These are phyloP conservation scores for Gossypium turneri DNA, from an alignment of 345 rosid genomes.

Conservation along the genomic window DNA sequence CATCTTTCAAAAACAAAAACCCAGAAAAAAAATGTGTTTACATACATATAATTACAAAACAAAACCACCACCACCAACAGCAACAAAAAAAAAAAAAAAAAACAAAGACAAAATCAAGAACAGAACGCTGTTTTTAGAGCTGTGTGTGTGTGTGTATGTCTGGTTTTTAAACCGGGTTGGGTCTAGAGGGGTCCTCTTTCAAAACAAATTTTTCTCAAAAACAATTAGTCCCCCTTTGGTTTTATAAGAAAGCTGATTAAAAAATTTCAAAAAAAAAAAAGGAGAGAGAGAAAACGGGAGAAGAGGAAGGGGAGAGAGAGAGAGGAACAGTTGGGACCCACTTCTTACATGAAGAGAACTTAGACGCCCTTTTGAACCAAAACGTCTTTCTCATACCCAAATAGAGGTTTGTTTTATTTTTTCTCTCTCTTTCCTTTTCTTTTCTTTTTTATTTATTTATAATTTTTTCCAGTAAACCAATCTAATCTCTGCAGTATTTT, in stretches of 20 bases:
- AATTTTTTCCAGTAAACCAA: neutral
- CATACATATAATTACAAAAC: no score
- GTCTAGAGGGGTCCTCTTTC: neutral
- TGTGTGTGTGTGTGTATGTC: neutral
- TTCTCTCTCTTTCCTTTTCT: neutral
- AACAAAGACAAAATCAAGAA: neutral
- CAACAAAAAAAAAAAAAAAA: no score
- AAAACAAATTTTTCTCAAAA: neutral
- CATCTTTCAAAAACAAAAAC: neutral
- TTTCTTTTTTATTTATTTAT: slow-evolving; percentile 6
- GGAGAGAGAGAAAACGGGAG: neutral
- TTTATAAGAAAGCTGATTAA: neutral
- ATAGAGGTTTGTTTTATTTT: slow-evolving; percentile 24
- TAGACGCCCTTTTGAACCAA: slow-evolving; percentile 49
- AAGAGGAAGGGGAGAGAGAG: neutral
- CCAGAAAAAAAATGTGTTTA: neutral
- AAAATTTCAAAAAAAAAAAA: neutral
- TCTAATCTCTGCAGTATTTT: neutral
- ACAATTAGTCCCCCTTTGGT: neutral
- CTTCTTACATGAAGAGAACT: slow-evolving; percentile 51
- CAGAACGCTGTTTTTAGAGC: neutral
- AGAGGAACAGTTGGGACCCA: slow-evolving; percentile 29
- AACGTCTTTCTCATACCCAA: slow-evolving; percentile 41
- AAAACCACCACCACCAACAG: no score
- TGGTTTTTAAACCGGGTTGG: neutral